Evolutionary conservation across 1,139 yeast genomes (phyloP).

Genomic region (Debaryomyces coudertii): DNA sequence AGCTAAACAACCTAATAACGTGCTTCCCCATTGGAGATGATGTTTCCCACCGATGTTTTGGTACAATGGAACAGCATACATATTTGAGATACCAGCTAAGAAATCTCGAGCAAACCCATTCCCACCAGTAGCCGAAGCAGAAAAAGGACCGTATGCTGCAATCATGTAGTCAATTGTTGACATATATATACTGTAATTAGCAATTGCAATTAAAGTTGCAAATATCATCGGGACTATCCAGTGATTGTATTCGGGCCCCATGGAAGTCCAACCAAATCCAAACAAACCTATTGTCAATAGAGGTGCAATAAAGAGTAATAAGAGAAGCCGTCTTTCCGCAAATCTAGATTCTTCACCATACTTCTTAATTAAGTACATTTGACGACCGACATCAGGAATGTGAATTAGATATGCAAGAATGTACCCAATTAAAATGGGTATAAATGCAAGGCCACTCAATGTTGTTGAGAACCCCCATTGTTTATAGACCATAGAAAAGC

Average conservation of each 20-base stretch:
- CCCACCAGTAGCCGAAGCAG: slow-evolving; percentile 47
- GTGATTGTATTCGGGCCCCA: slow-evolving; percentile 32
- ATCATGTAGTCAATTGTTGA: slow-evolving; percentile 41
- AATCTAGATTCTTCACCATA: slow-evolving; percentile 27
- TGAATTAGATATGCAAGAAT: slow-evolving; percentile 29
- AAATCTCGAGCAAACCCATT: slow-evolving; percentile 42
- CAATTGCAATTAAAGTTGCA: slow-evolving; percentile 34
- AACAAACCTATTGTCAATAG: slow-evolving; percentile 36
- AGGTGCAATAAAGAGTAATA: slow-evolving; percentile 29
- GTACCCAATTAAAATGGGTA: slow-evolving; percentile 36
- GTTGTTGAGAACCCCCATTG: slow-evolving; percentile 30
- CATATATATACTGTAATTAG: slow-evolving; percentile 39
- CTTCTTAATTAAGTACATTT: slow-evolving; percentile 18
- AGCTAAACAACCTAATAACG: slow-evolving; percentile 35
- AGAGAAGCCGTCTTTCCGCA: slow-evolving; percentile 28
- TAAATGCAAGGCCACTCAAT: slow-evolving; percentile 32
- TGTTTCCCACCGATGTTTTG: slow-evolving; percentile 26
- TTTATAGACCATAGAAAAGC: slow-evolving; percentile 33
- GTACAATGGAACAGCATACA: slow-evolving; percentile 38
- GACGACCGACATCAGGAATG: slow-evolving; percentile 30
- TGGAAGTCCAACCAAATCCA: slow-evolving; percentile 41
- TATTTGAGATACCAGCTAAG: slow-evolving; percentile 37
- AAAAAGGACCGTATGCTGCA: slow-evolving; percentile 38
- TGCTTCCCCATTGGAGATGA: slow-evolving; percentile 38
- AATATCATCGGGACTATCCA: slow-evolving; percentile 42